Evolutionary conservation across 2,329 filamentous ascomycete species (phyloP), one percentile per base, ranked within the genome.

Genomic region (Lachnellula arida): DNA sequence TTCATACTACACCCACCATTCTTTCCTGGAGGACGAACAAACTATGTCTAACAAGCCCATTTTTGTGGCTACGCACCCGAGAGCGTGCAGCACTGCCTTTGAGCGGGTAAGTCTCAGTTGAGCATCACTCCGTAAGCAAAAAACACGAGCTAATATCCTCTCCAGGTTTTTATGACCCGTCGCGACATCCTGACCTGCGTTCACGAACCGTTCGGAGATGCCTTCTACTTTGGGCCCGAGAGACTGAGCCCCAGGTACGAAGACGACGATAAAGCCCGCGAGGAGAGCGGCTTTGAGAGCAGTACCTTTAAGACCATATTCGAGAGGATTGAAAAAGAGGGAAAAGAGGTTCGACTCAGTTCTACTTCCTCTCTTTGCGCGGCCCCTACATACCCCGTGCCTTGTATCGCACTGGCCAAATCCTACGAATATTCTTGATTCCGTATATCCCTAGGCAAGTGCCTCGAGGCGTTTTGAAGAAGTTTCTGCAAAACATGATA

Each of bases 121-220:
- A 53, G 32, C 47, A 51, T 19, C 5, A 34, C 15, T 23, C 34
- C 34, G 23, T 43, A 9, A 11, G 4, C 3, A 11, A 11, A 32
- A 32, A 50, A 49, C 46, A 22, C 5, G 22, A 12, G 35, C 57
- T 66, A 51, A 61, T 25, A 39, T 43, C 35, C 15, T 8, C n/a
- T 43, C 42, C 64, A 94, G 89, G 92, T 97, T 63, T 97, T 99
- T 74, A 97, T 97, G 93, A 96, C 92, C 66, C 88, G 91, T 64
- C 82, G 83, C 65, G 87, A 96, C 68, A 85, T 80, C 53, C 81
- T 97, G 57, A 80, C 87, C 67, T 96, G 90, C 71, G 80, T 94
- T 65, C 94, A 97, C 73, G 94, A 99, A 76, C 94, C 94, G 5
- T 97, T 97, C 74, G 93, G 93, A 53, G 94, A 97, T 74, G 89